These are phyloP conservation scores for Candida anutae DNA, from an alignment of 1,139 yeast genomes.

Conservation along the genomic window DNA sequence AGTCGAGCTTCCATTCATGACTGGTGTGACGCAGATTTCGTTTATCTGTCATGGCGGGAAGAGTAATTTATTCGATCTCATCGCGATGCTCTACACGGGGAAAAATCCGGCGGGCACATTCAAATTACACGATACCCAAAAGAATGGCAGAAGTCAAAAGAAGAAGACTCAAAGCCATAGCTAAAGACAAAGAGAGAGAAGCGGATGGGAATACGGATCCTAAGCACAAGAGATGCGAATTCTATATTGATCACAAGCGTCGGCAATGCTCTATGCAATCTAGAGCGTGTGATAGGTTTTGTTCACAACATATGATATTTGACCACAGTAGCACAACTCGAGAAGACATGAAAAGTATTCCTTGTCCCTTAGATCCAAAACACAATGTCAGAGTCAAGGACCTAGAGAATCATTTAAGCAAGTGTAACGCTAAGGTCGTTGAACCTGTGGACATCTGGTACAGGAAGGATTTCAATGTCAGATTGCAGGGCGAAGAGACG, in stretches of 20 bases:
- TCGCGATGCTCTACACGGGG: too few relatives aligned
- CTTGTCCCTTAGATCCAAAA: conserved; percentile 71
- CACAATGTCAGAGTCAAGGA: conserved; percentile 67
- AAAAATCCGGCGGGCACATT: too few relatives aligned
- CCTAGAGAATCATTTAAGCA: conserved; percentile 47
- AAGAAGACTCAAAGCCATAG: conserved; percentile 1
- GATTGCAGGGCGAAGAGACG: conserved; percentile 1
- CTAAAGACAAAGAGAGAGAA: conserved; percentile 8
- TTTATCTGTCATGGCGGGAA: too few relatives aligned
- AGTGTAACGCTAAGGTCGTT: conserved; percentile 46
- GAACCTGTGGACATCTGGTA: conserved; percentile 37
- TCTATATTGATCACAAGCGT: conserved; percentile 37
- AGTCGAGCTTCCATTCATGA: conserved; percentile 40
- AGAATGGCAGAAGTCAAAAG: conserved; percentile 1
- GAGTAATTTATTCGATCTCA: too few relatives aligned
- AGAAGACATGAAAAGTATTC: conserved; percentile 36
- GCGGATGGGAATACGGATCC: neutral
- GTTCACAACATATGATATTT: conserved; percentile 52
- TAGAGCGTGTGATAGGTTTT: conserved; percentile 39
- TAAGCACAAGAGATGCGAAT: conserved; percentile 33
- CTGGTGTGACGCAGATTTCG: too few relatives aligned
- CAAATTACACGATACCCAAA: neutral
- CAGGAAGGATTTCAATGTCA: conserved; percentile 27
- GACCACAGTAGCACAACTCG: conserved; percentile 6
- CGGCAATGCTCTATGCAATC: conserved; percentile 59